Evolutionary conservation across 257 asterid genomes (phyloP), one percentile per base, ranked within the genome.

Genomic region (Solanum clarkiae): DNA sequence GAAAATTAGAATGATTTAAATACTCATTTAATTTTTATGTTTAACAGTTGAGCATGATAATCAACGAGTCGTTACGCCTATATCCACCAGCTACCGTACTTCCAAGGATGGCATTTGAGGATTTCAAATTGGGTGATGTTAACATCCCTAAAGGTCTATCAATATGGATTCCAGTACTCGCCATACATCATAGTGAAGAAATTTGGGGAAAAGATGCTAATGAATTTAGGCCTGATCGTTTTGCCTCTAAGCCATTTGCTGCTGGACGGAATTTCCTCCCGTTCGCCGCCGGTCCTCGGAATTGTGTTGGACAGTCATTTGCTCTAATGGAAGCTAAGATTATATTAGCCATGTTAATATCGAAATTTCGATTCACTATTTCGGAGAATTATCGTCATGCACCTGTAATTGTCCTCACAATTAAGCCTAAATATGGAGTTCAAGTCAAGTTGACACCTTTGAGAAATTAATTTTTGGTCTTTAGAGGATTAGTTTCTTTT

Each of bases 241-340:
- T 96, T 47, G 91, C 89, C 2, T 22, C 94, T 0, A 91, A 87
- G 56, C 60, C 97, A 2, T 91, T 63, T 70, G 66, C 88, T 6
- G 86, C 94, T 4, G 95, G 98, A 9, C 91, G 97, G 1, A 92
- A 91, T 86, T 96, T 96, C 84, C 86, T 96, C 26, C 98, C 99
- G 0, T 96, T 96, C 10, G 98, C 99, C 0, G 93, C 98, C 0
- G 99, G 99, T 0, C 99, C 99, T 0, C 87, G 99, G 82, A 95
- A 96, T 55, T 96, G 99, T 55, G 89, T 94, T 2, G 98, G 98
- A 24, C 99, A 95, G 51, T 85, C 95, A 1, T 96, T 93, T 87
- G 99, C 98, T 14, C 89, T 95, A 2, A 96, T 95, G 98, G 99
- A 96, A 86, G 97, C 98, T 16, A 96, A 95, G 88, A 95, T 96